Conservation (phyloP, 306 rosid species). For the Casuarina cunninghamiana region DNA sequence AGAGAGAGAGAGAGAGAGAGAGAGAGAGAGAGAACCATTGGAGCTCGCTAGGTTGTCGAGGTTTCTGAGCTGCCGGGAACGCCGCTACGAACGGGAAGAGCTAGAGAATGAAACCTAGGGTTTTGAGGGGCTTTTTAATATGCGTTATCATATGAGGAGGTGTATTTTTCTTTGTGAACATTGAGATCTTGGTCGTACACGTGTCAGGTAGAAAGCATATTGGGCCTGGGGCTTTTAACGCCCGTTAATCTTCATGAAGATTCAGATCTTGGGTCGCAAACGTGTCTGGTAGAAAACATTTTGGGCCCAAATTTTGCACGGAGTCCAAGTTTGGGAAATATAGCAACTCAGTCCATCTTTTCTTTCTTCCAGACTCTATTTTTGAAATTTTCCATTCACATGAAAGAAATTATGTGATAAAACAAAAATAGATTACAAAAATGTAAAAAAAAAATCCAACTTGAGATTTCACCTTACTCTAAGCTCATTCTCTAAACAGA, state of each 20-base stretch:
- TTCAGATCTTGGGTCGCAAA: no score
- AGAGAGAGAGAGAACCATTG: conserved; percentile 9
- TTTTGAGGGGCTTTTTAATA: not conserved
- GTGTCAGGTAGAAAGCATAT: not conserved
- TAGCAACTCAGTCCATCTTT: not conserved
- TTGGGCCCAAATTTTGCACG: not conserved
- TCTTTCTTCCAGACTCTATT: no score
- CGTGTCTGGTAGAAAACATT: no score
- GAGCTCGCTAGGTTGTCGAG: not conserved
- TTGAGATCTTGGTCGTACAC: not conserved
- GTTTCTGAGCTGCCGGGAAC: not conserved
- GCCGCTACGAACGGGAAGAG: not conserved
- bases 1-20: not conserved
- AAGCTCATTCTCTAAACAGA: no score
- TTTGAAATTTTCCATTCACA: no score
- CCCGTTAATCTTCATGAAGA: no score
- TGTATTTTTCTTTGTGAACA: not conserved
- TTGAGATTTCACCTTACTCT: no score
- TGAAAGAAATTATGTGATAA: no score
- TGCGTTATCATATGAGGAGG: not conserved
- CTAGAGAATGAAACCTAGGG: not conserved
- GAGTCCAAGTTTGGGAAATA: not conserved
- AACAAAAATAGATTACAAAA: no score
- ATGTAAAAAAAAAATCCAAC: no score
- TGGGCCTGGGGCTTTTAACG: not conserved